These are phyloP conservation scores for Vicia faba DNA, from an alignment of 306 rosid genomes.

Conservation along the genomic window DNA sequence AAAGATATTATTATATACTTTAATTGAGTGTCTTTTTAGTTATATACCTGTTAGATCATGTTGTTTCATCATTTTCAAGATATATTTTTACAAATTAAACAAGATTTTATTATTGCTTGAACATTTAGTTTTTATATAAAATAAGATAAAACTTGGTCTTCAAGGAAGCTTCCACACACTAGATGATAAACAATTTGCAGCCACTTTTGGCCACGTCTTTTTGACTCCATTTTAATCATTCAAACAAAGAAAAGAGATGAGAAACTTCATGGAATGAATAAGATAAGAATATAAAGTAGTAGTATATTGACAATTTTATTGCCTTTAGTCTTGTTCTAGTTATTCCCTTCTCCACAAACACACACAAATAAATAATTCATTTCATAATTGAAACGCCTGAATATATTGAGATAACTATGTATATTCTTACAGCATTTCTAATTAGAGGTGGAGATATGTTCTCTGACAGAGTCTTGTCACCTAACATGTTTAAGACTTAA, in stretches of 20 bases:
- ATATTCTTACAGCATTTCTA: too few relatives aligned
- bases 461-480: too few relatives aligned
- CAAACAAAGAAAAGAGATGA: neutral
- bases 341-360: conserved; percentile 32
- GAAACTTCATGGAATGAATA: neutral
- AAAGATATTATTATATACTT: neutral
- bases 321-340: neutral
- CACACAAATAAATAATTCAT: neutral
- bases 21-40: neutral
- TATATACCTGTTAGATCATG: neutral
- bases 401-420: too few relatives aligned
- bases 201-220: conserved; percentile 13
- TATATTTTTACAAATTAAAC: too few relatives aligned
- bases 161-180: conserved; percentile 10
- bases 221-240: conserved; percentile 27
- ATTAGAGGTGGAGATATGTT: too few relatives aligned
- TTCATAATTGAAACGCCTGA: neutral
- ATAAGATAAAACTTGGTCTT: neutral
- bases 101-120: neutral
- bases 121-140: neutral
- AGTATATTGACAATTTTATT: neutral
- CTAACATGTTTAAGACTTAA: too few relatives aligned
- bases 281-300: neutral
- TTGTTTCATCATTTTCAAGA: neutral
- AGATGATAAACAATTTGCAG: conserved; percentile 19